Conservation (phyloP, 2,329 filamentous ascomycete genomes). For the Curvularia hawaiiensis region DNA sequence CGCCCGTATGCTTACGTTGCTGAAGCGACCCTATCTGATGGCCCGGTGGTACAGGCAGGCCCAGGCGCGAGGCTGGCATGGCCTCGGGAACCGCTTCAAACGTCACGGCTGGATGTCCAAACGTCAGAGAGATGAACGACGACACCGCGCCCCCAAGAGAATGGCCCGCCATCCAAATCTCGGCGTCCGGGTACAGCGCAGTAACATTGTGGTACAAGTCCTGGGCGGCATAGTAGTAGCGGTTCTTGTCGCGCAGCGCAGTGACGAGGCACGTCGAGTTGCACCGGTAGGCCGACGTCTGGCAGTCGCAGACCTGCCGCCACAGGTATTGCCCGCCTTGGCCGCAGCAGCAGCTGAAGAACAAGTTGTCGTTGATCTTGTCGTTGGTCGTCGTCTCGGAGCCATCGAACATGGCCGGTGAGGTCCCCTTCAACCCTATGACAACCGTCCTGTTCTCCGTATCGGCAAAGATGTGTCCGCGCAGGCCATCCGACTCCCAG, state of each 20-base stretch:
- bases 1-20: conserved; percentile 65
- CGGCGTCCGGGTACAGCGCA: conserved; percentile 80
- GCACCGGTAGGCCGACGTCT: conserved; percentile 83
- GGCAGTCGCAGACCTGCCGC: conserved; percentile 92
- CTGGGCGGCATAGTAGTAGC: conserved; percentile 87
- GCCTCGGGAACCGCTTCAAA: conserved; percentile 95
- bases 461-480: conserved; percentile 92
- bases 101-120: conserved; percentile 86
- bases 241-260: conserved; percentile 78
- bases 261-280: conserved; percentile 87
- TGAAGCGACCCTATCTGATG: conserved; percentile 74
- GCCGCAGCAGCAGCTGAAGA: conserved; percentile 96
- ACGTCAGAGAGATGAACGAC: conserved; percentile 88
- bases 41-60: conserved; percentile 83
- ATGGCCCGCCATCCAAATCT: conserved; percentile 90
- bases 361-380: conserved; percentile 96
- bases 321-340: conserved; percentile 90
- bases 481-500: conserved; percentile 86
- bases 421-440: conserved; percentile 91
- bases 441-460: conserved; percentile 84
- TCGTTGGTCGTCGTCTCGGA: conserved; percentile 96
- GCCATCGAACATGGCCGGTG: conserved; percentile 89
- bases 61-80: conserved; percentile 80
- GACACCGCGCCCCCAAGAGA: conserved; percentile 89
- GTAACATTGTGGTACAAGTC: conserved; percentile 94